Conservation (phyloP, 331 rosid species). For the Erythrophleum ivorense region DNA sequence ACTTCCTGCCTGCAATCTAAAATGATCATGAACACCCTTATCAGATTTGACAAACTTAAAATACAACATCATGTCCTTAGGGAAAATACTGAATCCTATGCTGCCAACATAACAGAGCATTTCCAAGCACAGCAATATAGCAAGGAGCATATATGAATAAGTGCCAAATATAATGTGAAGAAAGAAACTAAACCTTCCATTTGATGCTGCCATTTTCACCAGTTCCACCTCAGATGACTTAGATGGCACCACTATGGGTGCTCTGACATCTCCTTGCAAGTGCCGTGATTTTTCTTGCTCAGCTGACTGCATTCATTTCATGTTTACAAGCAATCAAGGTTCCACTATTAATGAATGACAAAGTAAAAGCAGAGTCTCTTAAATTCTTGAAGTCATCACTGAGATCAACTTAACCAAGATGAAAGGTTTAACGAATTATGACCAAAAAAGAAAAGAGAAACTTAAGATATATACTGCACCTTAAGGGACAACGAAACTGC, state of each 20-base stretch:
- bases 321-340: conserved; percentile 15
- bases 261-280: background rate
- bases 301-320: conserved; percentile 16
- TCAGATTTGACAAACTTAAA: background rate
- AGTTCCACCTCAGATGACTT: conserved; percentile 4
- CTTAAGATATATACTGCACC: conserved; percentile 44
- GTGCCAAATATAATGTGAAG: background rate
- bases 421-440: background rate
- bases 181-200: conserved; percentile 9
- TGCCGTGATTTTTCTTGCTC: background rate
- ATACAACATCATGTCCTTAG: background rate
- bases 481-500: conserved; percentile 65
- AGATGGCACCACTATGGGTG: background rate
- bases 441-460: background rate
- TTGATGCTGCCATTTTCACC: background rate
- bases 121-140: background rate
- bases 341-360: conserved; percentile 22
- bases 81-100: background rate
- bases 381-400: background rate
- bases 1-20: conserved; percentile 6
- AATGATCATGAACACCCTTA: background rate
- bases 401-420: background rate
- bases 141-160: background rate
- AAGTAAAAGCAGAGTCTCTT: background rate
- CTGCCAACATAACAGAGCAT: background rate